These are phyloP conservation scores for Fusarium brevicatenulatum DNA, from an alignment of 2,329 filamentous ascomycete species.

Conservation along the genomic window DNA sequence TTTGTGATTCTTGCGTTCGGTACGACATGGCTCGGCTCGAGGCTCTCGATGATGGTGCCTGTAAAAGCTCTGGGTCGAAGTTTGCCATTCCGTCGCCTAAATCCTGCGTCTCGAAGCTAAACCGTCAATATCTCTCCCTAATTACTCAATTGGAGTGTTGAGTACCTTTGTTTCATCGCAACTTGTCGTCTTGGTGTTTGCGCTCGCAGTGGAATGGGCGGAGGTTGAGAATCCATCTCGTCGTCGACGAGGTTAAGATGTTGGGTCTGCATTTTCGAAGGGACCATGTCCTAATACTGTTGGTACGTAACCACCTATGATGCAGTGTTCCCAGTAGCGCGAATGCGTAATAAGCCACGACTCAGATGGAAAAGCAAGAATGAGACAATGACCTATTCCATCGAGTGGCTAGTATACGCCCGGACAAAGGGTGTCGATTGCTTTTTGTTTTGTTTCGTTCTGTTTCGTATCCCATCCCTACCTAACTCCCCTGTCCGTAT, in stretches of 20 bases:
- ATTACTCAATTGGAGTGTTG: neutral
- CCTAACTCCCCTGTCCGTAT: neutral
- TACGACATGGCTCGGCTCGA: slow-evolving; percentile 30
- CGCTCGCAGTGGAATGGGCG: slow-evolving; percentile 7
- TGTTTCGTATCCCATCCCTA: neutral
- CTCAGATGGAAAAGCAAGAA: neutral
- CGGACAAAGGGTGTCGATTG: neutral
- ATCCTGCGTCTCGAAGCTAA: slow-evolving; percentile 26
- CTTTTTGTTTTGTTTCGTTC: slow-evolving; percentile 1
- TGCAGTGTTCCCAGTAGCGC: neutral
- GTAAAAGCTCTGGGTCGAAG: slow-evolving; percentile 8
- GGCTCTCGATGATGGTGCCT: slow-evolving; percentile 20
- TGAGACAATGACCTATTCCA: neutral
- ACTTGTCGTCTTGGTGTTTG: slow-evolving; percentile 14
- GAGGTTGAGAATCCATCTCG: slow-evolving; percentile 13
- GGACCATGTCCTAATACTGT: neutral
- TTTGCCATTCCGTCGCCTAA: slow-evolving; percentile 20
- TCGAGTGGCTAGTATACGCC: neutral
- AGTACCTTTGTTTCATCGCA: slow-evolving; percentile 12
- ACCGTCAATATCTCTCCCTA: neutral
- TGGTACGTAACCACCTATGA: neutral
- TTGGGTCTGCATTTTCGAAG: slow-evolving; percentile 13
- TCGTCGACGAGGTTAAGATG: slow-evolving; percentile 24
- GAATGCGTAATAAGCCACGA: neutral
- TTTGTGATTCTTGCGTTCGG: slow-evolving; percentile 18